Evolutionary conservation across 2,329 filamentous ascomycete genomes (phyloP).

Genomic region (Gyromitra esculenta): DNA sequence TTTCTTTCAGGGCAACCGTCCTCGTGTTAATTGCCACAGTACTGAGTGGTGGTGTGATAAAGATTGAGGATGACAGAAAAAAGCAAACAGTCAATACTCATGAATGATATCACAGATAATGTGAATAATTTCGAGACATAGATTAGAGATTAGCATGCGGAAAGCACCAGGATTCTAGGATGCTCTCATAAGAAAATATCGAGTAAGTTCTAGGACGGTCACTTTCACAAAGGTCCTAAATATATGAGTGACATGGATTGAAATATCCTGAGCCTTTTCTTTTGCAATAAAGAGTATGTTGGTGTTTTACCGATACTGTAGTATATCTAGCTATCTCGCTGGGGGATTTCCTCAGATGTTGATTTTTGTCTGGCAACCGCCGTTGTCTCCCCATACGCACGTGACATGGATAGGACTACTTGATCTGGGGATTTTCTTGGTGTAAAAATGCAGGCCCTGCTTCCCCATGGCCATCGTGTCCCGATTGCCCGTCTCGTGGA

Average conservation of each 20-base stretch:
- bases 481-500: conserved; percentile 31
- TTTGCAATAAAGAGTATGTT: background rate
- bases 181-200: background rate
- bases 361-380: conserved; percentile 19
- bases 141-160: background rate
- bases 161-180: background rate
- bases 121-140: background rate
- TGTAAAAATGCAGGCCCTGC: conserved; percentile 13
- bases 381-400: background rate
- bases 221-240: too few relatives aligned
- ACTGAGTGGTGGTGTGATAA: background rate
- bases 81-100: background rate
- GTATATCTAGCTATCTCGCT: background rate
- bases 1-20: background rate
- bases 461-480: conserved; percentile 19
- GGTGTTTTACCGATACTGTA: background rate
- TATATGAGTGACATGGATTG: too few relatives aligned
- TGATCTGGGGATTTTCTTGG: conserved; percentile 6
- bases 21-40: background rate
- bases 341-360: conserved; percentile 4
- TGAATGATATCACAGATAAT: background rate
- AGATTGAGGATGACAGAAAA: background rate
- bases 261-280: too few relatives aligned
- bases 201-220: background rate
- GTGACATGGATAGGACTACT: conserved; percentile 26